Base-by-base conservation (phyloP, 169 alveolate species). In the Plasmodium cynomolgi region DNA sequence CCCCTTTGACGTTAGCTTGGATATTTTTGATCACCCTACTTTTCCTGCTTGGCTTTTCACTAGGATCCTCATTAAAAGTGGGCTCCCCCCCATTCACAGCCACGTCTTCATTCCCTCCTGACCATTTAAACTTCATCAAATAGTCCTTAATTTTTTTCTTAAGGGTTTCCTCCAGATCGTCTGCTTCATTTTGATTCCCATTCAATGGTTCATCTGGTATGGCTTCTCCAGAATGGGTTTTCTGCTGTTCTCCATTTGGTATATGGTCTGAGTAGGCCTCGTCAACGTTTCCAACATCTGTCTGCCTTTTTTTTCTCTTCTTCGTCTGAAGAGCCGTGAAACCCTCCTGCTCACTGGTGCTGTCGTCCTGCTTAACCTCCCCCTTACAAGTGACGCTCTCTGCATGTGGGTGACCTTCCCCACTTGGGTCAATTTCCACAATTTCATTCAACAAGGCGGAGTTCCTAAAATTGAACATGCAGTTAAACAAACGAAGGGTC, bases 401-500 rank as follows among this genome's bases (percentile, higher is more conserved):
- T 2, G 47, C 33, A 7, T 20, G 11, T n/a, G 11, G 41, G 20
- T 20, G 26, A 15, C 8, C 73, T 29, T 83, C 72, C 39, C 6
- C 20, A 34, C 23, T 56, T 4, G 26, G 82, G 29, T 50, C 17
- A 68, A 37, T 4, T 39, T 90, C 90, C 2, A 90, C 39, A 80
- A 90, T 79, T 80, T 90, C 94, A 29, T 62, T 20, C 26, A 80
- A 39, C 31, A 80, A 39, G 15, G 84, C 50, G 2, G 95, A 81
- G 37, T 75, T 71, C 33, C 95, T 81, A 83, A 91, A 91, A 39
- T 91, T 72, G 58, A 81, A 81, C 11, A 91, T 44, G 77, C 92
- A 91, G 37, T 91, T 73, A 82, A 91, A 91, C 33, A 31, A 33
- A 0, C 84, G 83, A 26, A 81, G 81, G 7, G 91, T 81, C 20